phyloP scores from a whole-genome alignment of 352 stramenopile species.

The Phytophthora colocasiae region DNA sequence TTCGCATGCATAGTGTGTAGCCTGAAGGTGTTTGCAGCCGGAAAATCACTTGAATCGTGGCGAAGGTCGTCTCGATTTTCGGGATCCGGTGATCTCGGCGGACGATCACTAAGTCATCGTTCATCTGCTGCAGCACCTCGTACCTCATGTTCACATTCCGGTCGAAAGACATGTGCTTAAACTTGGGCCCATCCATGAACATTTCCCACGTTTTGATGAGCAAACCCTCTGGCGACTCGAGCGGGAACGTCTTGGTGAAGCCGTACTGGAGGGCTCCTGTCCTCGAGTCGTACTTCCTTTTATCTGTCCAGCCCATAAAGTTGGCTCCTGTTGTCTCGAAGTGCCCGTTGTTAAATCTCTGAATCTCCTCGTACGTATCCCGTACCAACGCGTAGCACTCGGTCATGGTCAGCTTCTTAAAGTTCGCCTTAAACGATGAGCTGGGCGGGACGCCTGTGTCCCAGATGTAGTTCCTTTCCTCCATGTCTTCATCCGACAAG shows the following conservation, averaged over 20 bases:
- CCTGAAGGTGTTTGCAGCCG: constrained; percentile 64
- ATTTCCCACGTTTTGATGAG: constrained; percentile 59
- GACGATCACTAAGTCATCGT: constrained; percentile 69
- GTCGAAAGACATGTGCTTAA: constrained; percentile 59
- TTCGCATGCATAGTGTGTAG: constrained; percentile 71
- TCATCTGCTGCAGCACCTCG: constrained; percentile 62
- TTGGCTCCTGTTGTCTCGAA: constrained; percentile 47
- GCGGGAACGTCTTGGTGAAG: constrained; percentile 62
- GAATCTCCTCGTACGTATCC: constrained; percentile 61
- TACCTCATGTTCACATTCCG: constrained; percentile 54
- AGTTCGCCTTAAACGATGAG: constrained; percentile 50
- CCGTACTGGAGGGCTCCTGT: constrained; percentile 54
- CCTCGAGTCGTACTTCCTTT: constrained; percentile 35
- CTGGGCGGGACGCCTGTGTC: constrained; percentile 43
- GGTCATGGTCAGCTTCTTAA: constrained; percentile 28
- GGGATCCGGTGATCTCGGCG: constrained; percentile 61
- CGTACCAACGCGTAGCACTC: constrained; percentile 60
- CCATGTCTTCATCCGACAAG: constrained; percentile 24
- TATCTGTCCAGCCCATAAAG: constrained; percentile 70
- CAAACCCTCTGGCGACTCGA: constrained; percentile 38
- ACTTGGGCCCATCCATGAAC: constrained; percentile 47
- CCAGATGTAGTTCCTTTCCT: constrained; percentile 21
- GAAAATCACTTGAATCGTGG: constrained; percentile 68
- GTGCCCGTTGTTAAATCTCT: constrained; percentile 42
- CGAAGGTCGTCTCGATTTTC: constrained; percentile 58